Conservation (phyloP, 2,329 filamentous ascomycete species). For the Monilinia fructigena region DNA sequence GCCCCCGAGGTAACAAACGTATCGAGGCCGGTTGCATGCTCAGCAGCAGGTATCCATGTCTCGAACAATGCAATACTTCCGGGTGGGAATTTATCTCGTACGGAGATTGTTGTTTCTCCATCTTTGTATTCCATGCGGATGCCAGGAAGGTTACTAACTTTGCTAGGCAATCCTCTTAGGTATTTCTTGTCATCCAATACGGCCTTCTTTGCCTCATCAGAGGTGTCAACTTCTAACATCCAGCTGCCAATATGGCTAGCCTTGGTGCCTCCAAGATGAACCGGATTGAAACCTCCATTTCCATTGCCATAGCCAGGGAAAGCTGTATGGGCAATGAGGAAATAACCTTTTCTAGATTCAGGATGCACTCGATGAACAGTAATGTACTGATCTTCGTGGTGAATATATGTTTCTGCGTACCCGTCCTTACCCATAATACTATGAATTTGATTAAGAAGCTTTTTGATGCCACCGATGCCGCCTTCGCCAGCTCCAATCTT, state of each 20-base stretch:
- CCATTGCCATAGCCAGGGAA: constrained; percentile 87
- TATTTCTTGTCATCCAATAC: constrained; percentile 67
- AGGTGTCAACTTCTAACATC: constrained; percentile 86
- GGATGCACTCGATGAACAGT: constrained; percentile 95
- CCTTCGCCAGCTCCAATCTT: constrained; percentile 69
- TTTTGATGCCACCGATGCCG: constrained; percentile 88
- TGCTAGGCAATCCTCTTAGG: constrained; percentile 80
- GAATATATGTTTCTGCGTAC: constrained; percentile 93
- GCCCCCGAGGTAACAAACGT: constrained; percentile 82
- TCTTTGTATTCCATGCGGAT: constrained; percentile 70
- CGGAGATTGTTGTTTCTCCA: constrained; percentile 74
- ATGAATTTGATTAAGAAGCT: constrained; percentile 91
- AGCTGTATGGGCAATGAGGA: constrained; percentile 92
- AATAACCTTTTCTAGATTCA: constrained; percentile 87
- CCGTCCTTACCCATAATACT: constrained; percentile 92
- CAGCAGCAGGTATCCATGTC: constrained; percentile 88
- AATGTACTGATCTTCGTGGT: constrained; percentile 94
- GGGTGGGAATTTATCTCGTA: constrained; percentile 82
- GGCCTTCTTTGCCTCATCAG: constrained; percentile 63
- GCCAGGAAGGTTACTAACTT: constrained; percentile 70
- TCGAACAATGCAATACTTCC: constrained; percentile 94
- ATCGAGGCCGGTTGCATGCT: constrained; percentile 80
- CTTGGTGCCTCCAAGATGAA: constrained; percentile 78
- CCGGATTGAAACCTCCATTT: constrained; percentile 75
- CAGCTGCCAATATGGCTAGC: constrained; percentile 86